These are phyloP conservation scores for Penicillium olsonii DNA, from an alignment of 2,329 filamentous ascomycete species.

Conservation along the genomic window DNA sequence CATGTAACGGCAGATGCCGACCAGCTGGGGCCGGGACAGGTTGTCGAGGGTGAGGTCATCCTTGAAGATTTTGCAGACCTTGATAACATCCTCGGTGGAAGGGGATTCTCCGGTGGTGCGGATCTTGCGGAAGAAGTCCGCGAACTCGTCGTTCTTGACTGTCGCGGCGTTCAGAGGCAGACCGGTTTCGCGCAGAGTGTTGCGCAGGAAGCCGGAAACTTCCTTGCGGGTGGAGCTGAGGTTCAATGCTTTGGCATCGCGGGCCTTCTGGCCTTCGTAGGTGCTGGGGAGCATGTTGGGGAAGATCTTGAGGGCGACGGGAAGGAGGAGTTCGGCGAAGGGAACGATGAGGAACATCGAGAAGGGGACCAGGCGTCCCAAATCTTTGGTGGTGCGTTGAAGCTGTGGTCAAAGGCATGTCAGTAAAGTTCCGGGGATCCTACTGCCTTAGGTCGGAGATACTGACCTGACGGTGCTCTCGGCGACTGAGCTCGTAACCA, in stretches of 20 bases:
- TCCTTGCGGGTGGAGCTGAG: slow-evolving; percentile 88
- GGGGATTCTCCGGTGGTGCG: slow-evolving; percentile 87
- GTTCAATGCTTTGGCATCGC: slow-evolving; percentile 80
- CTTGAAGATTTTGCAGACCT: slow-evolving; percentile 98
- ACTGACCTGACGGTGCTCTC: slow-evolving; percentile 80
- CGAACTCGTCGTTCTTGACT: slow-evolving; percentile 89
- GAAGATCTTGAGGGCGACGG: slow-evolving; percentile 89
- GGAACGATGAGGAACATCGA: slow-evolving; percentile 96
- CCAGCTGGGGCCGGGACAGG: slow-evolving; percentile 88
- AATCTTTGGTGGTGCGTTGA: slow-evolving; percentile 87
- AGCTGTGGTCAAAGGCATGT: slow-evolving; percentile 50
- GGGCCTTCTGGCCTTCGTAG: slow-evolving; percentile 88
- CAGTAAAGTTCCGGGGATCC: slow-evolving; percentile 7
- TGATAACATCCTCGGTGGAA: slow-evolving; percentile 88
- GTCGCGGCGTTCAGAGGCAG: slow-evolving; percentile 81
- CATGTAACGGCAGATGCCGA: slow-evolving; percentile 98
- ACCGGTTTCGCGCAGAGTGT: slow-evolving; percentile 90
- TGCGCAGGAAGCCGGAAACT: slow-evolving; percentile 84
- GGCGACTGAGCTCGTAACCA: slow-evolving; percentile 91
- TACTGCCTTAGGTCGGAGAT: neutral
- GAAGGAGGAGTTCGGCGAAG: slow-evolving; percentile 89
- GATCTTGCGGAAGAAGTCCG: slow-evolving; percentile 96
- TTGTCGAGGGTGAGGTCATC: slow-evolving; percentile 98
- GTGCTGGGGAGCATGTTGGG: slow-evolving; percentile 97
- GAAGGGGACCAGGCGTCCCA: slow-evolving; percentile 90